A percentile compares a stretch with the other conserved stretches of the same genome.
Evolutionary conservation across 2,329 filamentous ascomycete species (phyloP).

Genomic region (Nemania abortiva): DNA sequence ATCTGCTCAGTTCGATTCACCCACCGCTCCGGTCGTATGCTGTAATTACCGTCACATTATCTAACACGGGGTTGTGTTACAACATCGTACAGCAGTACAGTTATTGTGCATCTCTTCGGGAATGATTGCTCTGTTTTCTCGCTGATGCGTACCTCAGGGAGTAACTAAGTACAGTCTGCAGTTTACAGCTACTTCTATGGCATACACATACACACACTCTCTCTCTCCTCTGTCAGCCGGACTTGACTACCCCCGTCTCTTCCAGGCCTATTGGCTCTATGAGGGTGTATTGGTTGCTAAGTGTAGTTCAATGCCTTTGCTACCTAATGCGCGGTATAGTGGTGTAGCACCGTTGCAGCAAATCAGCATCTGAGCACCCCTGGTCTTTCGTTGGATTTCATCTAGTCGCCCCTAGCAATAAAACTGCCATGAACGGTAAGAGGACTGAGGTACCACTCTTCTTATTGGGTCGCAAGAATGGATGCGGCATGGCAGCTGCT

Average conservation of each 20-base stretch:
- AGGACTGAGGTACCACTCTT: neutral
- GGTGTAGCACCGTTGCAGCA: neutral
- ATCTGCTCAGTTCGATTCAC: constrained; percentile 5
- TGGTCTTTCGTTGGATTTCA: constrained; percentile 20
- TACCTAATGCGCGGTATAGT: neutral
- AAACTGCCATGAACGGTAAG: constrained; percentile 1
- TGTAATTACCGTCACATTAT: neutral
- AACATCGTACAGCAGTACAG: neutral
- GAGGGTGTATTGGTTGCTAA: constrained; percentile 15
- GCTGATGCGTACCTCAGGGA: neutral
- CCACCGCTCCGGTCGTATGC: constrained; percentile 17
- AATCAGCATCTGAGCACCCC: constrained; percentile 18
- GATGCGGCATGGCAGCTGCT: constrained; percentile 25
- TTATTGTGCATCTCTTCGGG: neutral
- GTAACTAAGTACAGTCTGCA: neutral
- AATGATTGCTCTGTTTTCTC: constrained; percentile 1
- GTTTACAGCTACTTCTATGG: neutral
- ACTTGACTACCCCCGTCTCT: constrained; percentile 19
- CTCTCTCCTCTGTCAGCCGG: constrained; percentile 25
- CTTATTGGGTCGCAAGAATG: constrained; percentile 27
- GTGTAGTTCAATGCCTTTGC: constrained; percentile 10
- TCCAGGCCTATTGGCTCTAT: neutral
- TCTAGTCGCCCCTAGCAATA: constrained; percentile 26
- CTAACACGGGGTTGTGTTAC: constrained; percentile 13
- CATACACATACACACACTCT: neutral